A percentile compares a stretch with the other conserved stretches of the same genome.
Evolutionary conservation across 2,329 filamentous ascomycete genomes (phyloP).

Genomic region (Myriosclerotinia curreyana): DNA sequence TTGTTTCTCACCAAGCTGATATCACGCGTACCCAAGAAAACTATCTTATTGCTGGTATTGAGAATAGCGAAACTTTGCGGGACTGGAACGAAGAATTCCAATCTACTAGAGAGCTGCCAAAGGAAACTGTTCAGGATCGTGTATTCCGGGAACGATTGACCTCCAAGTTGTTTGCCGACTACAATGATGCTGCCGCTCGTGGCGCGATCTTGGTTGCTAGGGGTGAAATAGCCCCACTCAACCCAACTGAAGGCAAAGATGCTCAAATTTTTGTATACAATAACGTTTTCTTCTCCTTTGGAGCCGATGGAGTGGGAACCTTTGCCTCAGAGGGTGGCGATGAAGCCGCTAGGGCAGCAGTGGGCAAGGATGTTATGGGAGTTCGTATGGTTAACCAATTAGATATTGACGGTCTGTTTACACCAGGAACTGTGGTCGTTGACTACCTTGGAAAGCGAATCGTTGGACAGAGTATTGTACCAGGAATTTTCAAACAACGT

Average conservation of each 20-base stretch:
- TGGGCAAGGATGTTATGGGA: conserved; percentile 92
- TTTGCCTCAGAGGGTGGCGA: conserved; percentile 96
- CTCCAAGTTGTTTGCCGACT: conserved; percentile 95
- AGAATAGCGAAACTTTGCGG: conserved; percentile 88
- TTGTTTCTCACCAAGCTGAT: conserved; percentile 74
- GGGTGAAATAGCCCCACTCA: conserved; percentile 88
- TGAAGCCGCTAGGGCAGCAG: conserved; percentile 91
- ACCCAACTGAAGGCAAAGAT: conserved; percentile 87
- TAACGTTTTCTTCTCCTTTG: conserved; percentile 99
- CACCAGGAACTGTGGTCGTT: conserved; percentile 90
- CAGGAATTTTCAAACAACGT: conserved; percentile 97
- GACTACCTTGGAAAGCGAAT: conserved; percentile 97
- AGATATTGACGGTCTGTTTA: conserved; percentile 91
- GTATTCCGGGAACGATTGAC: conserved; percentile 93
- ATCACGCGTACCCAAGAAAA: conserved; percentile 89
- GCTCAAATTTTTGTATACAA: conserved; percentile 99
- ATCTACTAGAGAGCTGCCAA: conserved; percentile 89
- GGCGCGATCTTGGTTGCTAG: conserved; percentile 89
- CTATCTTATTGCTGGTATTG: conserved; percentile 82
- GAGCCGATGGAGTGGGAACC: conserved; percentile 93
- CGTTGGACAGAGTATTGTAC: conserved; percentile 96
- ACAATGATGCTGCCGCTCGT: conserved; percentile 89
- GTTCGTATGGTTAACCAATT: conserved; percentile 96
- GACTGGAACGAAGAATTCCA: conserved; percentile 99
- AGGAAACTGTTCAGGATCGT: conserved; percentile 89